Evolutionary conservation across 2,329 filamentous ascomycete genomes (phyloP), one percentile per base, ranked within the genome.

Genomic region (Fusarium dlaminii): DNA sequence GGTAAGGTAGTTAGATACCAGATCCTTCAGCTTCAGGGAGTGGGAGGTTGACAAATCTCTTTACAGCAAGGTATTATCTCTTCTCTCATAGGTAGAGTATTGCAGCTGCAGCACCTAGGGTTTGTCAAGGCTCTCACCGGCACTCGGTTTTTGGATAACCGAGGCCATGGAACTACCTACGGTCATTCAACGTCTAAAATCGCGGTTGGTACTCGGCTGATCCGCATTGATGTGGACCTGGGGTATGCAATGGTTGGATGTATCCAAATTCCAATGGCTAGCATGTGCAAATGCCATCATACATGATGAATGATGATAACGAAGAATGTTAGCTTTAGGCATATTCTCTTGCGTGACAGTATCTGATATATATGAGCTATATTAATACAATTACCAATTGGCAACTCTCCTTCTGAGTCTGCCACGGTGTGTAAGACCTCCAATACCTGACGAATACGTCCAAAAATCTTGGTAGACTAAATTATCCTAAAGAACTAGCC

Each of bases 61-160:
- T 18, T 29, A 58, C 27, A 22, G 29, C 20, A 22, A 46, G 14
- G 20, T 22, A 57, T 37, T 30, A 18, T 43, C 32, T 30, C 24
- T 15, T 63, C 39, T 39, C 39, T 17, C 18, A 55, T 34, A 36
- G 18, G 34, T 18, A 55, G 34, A 30, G 27, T 29, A n/a, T 36
- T 55, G n/a, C 20, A 49, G 40, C 39, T 57, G 20, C n/a, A 27
- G 17, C n/a, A 37, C 14, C 24, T 22, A 14, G 32, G 56, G 29
- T 24, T 37, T 45, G 40, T 43, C 27, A 45, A 40, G 48, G 66
- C 34, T 63, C 43, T 64, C 57, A 56, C 65, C 75, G 75, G 75
- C 69, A 69, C 61, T 73, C 70, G 72, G 76, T 55, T 73, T 66
- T 65, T 69, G 58, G 48, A 77, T 78, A 78, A 68, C 76, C 75